phyloP scores from a whole-genome alignment of 164 flowering plant species.

The Tetrastigma voinierianum region DNA sequence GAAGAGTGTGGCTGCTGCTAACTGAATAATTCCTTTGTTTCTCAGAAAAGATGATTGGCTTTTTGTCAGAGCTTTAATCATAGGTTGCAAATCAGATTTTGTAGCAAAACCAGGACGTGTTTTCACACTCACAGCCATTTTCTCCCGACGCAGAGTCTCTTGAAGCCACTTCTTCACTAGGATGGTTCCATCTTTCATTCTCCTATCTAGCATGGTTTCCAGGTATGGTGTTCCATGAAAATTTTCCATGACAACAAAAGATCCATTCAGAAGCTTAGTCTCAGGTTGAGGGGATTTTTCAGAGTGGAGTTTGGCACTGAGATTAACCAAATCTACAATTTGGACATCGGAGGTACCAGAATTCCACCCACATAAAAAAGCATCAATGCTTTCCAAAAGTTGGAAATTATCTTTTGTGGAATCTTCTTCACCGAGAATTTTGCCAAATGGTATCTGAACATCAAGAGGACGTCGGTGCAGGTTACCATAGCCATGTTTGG shows the following conservation, averaged over 20 bases:
- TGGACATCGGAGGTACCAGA: conserved; percentile 28
- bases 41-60: conserved; percentile 58
- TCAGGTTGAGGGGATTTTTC: conserved; percentile 22
- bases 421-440: conserved; percentile 44
- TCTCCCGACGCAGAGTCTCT: conserved; percentile 67
- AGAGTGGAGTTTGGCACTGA: conserved; percentile 24
- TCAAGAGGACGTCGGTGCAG: conserved; percentile 61
- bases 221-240: conserved; percentile 72
- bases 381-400: conserved; percentile 48
- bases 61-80: conserved; percentile 66
- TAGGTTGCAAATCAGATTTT: conserved; percentile 54
- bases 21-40: conserved; percentile 87
- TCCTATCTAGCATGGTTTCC: conserved; percentile 81
- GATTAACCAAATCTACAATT: conserved; percentile 28
- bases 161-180: conserved; percentile 89
- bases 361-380: conserved; percentile 76
- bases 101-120: conserved; percentile 59
- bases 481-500: conserved; percentile 28
- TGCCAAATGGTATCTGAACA: conserved; percentile 73
- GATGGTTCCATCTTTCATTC: conserved; percentile 76
- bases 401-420: conserved; percentile 23
- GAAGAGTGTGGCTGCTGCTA: conserved; percentile 61
- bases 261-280: conserved; percentile 54
- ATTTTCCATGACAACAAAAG: conserved; percentile 67
- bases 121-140: conserved; percentile 43